Conservation (phyloP, 228 moss, liverwort and hornwort species). For the Sphagnum fallax region DNA sequence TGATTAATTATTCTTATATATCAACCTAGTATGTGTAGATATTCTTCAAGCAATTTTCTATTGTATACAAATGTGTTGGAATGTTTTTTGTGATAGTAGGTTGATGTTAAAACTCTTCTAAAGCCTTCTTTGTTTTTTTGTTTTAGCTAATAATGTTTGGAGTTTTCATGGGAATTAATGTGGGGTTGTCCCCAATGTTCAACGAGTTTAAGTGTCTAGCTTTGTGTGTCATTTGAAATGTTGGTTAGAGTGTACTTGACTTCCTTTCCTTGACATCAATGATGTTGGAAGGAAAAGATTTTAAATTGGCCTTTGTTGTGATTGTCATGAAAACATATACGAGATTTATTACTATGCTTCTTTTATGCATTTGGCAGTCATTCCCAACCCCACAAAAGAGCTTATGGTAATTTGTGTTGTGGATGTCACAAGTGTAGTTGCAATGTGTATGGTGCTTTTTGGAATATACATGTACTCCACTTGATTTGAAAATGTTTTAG, state of each 20-base stretch:
- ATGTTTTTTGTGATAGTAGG: too few species aligned
- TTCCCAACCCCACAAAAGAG: slow-evolving; percentile 76
- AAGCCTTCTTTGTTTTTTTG: too few species aligned
- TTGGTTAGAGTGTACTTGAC: slow-evolving; percentile 4
- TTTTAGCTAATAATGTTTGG: too few species aligned
- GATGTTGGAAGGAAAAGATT: slow-evolving; percentile 76
- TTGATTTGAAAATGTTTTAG: neutral
- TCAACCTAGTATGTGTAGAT: too few species aligned
- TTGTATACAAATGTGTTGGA: too few species aligned
- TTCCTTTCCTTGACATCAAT: slow-evolving; percentile 43
- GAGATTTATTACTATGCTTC: slow-evolving; percentile 83
- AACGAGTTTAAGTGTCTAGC: neutral
- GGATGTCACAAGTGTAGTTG: neutral
- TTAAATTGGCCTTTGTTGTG: slow-evolving; percentile 60
- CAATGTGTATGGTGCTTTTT: too few species aligned
- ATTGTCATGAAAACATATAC: slow-evolving; percentile 72
- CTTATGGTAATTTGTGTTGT: slow-evolving; percentile 45
- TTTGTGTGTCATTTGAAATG: neutral
- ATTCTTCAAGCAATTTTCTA: too few species aligned
- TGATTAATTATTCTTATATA: too few species aligned
- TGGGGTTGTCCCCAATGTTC: too few species aligned
- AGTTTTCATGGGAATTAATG: too few species aligned
- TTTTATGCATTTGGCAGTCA: slow-evolving; percentile 69
- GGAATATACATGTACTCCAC: neutral
- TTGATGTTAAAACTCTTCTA: too few species aligned